Evolutionary conservation across 345 rosid genomes (phyloP).

Genomic region (Lagerstroemia speciosa): DNA sequence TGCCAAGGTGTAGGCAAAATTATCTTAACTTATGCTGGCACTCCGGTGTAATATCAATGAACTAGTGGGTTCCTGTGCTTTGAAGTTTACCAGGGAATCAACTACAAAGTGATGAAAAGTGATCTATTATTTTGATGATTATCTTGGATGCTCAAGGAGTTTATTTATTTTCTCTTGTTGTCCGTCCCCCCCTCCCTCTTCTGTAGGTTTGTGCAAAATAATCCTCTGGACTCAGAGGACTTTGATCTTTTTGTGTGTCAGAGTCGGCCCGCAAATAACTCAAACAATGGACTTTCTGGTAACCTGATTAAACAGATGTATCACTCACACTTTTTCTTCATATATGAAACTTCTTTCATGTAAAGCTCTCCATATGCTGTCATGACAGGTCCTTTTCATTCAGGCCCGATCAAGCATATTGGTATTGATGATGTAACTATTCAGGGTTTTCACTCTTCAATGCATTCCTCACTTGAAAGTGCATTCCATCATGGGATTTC

Average conservation of each 20-base stretch:
- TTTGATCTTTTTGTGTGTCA: conserved; percentile 18
- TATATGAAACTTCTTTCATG: conserved; percentile 15
- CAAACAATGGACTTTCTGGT: conserved; percentile 30
- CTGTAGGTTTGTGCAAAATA: conserved; percentile 27
- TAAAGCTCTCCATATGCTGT: conserved; percentile 7
- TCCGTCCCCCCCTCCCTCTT: too few species aligned
- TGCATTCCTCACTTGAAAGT: conserved; percentile 50
- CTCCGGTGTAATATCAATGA: not conserved
- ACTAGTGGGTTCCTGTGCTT: not conserved
- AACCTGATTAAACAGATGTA: conserved; percentile 5
- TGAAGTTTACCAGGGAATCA: not conserved
- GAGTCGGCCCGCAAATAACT: conserved; percentile 27
- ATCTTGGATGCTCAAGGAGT: too few species aligned
- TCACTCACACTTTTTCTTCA: conserved; percentile 1
- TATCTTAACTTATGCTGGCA: too few species aligned
- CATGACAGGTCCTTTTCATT: conserved; percentile 29
- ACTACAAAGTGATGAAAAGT: not conserved
- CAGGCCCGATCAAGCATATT: conserved; percentile 35
- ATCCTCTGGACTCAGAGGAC: conserved; percentile 21
- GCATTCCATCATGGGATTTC: conserved; percentile 35
- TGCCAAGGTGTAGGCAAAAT: too few species aligned
- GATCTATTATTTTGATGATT: not conserved
- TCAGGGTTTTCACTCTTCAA: conserved; percentile 37
- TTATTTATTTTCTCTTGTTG: too few species aligned
- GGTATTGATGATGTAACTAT: conserved; percentile 47